Conservation (phyloP, 2,329 filamentous ascomycete genomes). For the Bretziella fagacearum region DNA sequence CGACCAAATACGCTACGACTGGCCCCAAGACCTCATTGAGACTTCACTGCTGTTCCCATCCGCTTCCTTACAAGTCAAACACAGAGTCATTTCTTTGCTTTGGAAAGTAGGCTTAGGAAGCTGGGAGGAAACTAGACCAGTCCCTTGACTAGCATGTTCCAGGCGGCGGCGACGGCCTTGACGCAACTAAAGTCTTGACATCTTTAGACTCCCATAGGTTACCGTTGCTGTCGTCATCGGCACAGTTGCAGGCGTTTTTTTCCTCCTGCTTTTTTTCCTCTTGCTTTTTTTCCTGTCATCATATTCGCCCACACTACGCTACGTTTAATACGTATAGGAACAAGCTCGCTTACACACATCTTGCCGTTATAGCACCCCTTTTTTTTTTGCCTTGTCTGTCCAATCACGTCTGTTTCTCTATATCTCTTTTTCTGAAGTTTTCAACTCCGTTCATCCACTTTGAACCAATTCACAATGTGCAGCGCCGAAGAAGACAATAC, state of each 20-base stretch:
- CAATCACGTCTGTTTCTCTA: slow-evolving; percentile 4
- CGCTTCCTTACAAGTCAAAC: neutral
- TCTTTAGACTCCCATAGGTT: neutral
- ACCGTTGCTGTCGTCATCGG: neutral
- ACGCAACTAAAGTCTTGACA: neutral
- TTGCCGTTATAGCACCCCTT: slow-evolving; percentile 4
- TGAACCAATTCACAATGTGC: slow-evolving; percentile 10
- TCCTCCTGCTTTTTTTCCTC: neutral
- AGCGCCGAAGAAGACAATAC: slow-evolving; percentile 14
- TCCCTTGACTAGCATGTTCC: neutral
- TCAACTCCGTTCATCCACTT: neutral
- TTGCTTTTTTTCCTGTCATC: neutral
- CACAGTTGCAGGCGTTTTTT: slow-evolving; percentile 2
- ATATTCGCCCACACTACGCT: neutral
- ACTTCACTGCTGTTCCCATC: neutral
- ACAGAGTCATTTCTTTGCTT: neutral
- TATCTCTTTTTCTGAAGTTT: neutral
- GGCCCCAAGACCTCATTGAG: neutral
- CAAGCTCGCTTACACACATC: slow-evolving; percentile 6
- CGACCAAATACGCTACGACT: neutral
- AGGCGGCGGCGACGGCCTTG: slow-evolving; percentile 1
- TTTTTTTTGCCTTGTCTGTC: neutral
- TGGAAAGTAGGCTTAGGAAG: neutral
- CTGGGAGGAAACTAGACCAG: neutral
- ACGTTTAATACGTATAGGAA: neutral